Conservation (phyloP, 495 filamentous ascomycete species). For the Jackrogersella multiformis region DNA sequence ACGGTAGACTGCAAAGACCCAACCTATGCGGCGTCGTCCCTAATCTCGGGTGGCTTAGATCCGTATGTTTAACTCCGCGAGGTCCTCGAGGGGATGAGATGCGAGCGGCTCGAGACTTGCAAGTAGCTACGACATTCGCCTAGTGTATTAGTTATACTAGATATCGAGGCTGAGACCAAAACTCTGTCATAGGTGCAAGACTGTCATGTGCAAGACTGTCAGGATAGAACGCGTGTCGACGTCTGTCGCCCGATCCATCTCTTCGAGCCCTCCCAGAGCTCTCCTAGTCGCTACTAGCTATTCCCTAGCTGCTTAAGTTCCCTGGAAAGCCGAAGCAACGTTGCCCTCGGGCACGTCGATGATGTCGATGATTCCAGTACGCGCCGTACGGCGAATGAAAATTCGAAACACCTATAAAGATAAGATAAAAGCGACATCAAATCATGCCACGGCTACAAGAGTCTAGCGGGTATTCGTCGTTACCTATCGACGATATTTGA, state of each 20-base stretch:
- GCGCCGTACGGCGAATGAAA: not conserved
- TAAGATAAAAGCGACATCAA: not conserved
- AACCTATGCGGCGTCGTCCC: not conserved
- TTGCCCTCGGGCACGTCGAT: not conserved
- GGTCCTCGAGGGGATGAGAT: not conserved
- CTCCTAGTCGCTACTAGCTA: not conserved
- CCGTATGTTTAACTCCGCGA: not conserved
- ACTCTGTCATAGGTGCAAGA: not conserved
- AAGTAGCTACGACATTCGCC: not conserved
- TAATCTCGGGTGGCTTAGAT: not conserved
- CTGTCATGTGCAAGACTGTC: too few species aligned
- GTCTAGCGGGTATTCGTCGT: not conserved
- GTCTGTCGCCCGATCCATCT: not conserved
- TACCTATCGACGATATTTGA: not conserved
- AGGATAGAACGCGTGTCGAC: not conserved
- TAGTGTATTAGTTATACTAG: not conserved
- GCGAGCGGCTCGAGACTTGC: not conserved
- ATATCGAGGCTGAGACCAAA: not conserved
- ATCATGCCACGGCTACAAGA: not conserved
- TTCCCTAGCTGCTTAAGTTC: too few species aligned
- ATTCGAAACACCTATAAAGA: not conserved
- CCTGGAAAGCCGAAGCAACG: not conserved
- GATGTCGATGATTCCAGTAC: not conserved
- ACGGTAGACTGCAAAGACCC: not conserved
- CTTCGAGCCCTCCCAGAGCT: too few species aligned